Evolutionary conservation across 2,329 filamentous ascomycete species (phyloP).

Genomic region (Stagonosporopsis rhizophila): DNA sequence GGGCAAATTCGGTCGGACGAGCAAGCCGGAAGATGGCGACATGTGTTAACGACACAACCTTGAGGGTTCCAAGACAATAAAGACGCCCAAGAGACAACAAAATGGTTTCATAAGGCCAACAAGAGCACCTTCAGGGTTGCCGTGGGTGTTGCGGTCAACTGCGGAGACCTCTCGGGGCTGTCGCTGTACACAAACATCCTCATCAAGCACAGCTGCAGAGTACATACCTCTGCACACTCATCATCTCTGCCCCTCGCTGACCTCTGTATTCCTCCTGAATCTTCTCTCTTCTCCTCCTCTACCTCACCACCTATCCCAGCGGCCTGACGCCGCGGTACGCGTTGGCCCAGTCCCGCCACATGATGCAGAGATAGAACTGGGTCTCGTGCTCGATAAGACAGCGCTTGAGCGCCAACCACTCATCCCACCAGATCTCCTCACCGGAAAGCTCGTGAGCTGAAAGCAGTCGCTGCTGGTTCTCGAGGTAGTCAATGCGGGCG

Average conservation of each 20-base stretch:
- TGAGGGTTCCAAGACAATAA: background rate
- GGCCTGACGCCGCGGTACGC: background rate
- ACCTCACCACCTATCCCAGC: background rate
- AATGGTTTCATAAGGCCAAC: background rate
- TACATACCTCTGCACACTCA: background rate
- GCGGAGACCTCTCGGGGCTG: background rate
- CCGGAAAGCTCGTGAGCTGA: background rate
- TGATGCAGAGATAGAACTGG: background rate
- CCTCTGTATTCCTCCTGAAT: background rate
- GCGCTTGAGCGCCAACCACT: background rate
- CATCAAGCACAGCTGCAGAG: background rate
- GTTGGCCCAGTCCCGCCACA: background rate
- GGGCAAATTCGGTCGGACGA: background rate
- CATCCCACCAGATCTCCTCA: background rate
- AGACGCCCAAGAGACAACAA: background rate
- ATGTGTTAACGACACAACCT: too few relatives aligned
- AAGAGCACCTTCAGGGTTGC: background rate
- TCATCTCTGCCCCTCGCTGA: background rate
- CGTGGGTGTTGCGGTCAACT: background rate
- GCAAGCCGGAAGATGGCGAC: background rate
- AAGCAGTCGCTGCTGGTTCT: background rate
- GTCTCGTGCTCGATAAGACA: background rate
- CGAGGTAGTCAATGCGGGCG: background rate
- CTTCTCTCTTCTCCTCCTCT: too few relatives aligned
- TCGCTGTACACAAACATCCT: background rate